Evolutionary conservation across 129 eudicot genomes (phyloP), one percentile per base, ranked within the genome.

Genomic region (Flaveria bidentis): DNA sequence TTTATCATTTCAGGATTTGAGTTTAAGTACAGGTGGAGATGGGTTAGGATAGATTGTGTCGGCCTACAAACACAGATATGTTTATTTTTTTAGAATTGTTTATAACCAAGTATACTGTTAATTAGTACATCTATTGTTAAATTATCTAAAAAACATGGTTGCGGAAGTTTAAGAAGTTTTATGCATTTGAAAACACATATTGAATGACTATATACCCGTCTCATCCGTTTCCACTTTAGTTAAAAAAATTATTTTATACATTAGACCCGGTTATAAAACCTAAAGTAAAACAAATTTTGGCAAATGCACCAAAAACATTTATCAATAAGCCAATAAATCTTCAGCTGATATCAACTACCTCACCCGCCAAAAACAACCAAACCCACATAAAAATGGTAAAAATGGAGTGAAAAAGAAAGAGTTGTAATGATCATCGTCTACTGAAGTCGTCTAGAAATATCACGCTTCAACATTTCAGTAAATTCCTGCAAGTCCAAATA

Each of bases 401-500:
- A 53, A 44, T 2, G 2, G 28, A 53, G 71, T 9, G 10, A 11
- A 78, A n/a, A 71, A 15, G 26, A 76, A 53, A 20, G 67, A 78
- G 72, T 60, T 18, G 51, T 64, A 60, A 33, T 5, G 20, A 71
- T 79, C 64, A 71, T 62, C 65, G 17, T 76, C 77, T 71, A 62
- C 39, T 68, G 62, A 82, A 90, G 76, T 82, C 88, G 90, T 25
- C 60, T 77, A 67, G 85, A 76, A 30, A 88, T 23, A 82, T 93
- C 96, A 81, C 75, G 82, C 52, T 75, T 77, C 25, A 90, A 73
- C 86, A 87, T 80, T 78, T 90, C 88, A 63, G 70, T 39, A 62
- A 88, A 93, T 22, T 90, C 95, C 97, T 93, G 78, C 80, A 81
- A 41, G 60, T 18, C 57, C 77, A 65, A 18, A 41, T 36, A 69